Percentiles rank a stretch among this genome's conserved stretches.
Evolutionary conservation across 805 yeast species (phyloP).

Genomic region (Kodamaea sagamina): DNA sequence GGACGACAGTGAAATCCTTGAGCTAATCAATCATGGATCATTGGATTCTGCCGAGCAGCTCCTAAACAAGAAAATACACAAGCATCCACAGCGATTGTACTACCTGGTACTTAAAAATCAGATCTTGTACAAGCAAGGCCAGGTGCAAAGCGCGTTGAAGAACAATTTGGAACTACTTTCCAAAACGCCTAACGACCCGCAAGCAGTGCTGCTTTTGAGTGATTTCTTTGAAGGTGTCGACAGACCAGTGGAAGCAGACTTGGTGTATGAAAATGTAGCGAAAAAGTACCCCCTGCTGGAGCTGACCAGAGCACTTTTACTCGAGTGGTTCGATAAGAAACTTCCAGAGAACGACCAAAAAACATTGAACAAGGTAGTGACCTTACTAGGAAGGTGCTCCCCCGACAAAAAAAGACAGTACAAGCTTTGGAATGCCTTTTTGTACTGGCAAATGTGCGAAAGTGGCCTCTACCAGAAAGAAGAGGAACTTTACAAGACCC

Average conservation of each 20-base stretch:
- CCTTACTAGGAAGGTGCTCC: slow-evolving; percentile 37
- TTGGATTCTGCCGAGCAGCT: slow-evolving; percentile 53
- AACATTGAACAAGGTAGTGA: slow-evolving; percentile 55
- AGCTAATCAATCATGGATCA: slow-evolving; percentile 54
- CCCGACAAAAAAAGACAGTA: slow-evolving; percentile 18
- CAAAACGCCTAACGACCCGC: slow-evolving; percentile 55
- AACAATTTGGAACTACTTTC: slow-evolving; percentile 29
- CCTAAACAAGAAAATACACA: slow-evolving; percentile 42
- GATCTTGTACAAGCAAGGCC: slow-evolving; percentile 35
- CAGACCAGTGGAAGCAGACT: slow-evolving; percentile 39
- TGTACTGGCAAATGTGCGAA: slow-evolving; percentile 43
- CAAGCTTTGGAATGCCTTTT: slow-evolving; percentile 56
- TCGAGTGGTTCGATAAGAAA: slow-evolving; percentile 60
- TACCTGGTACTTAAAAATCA: slow-evolving; percentile 49
- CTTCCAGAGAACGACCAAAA: slow-evolving; percentile 48
- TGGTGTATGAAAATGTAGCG: slow-evolving; percentile 58
- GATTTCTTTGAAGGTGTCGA: slow-evolving; percentile 42
- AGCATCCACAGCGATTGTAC: slow-evolving; percentile 56
- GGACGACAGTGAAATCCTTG: slow-evolving; percentile 33
- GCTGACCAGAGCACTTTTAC: slow-evolving; percentile 44
- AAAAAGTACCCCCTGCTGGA: slow-evolving; percentile 52
- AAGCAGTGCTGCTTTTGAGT: slow-evolving; percentile 50
- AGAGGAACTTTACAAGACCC: slow-evolving; percentile 52
- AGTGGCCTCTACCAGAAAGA: slow-evolving; percentile 46
- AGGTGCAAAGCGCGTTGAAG: slow-evolving; percentile 33